Evolutionary conservation across 768 basidiomycete species (phyloP), one percentile per base, ranked within the genome.

Genomic region (Strobilomyces dryophilus): DNA sequence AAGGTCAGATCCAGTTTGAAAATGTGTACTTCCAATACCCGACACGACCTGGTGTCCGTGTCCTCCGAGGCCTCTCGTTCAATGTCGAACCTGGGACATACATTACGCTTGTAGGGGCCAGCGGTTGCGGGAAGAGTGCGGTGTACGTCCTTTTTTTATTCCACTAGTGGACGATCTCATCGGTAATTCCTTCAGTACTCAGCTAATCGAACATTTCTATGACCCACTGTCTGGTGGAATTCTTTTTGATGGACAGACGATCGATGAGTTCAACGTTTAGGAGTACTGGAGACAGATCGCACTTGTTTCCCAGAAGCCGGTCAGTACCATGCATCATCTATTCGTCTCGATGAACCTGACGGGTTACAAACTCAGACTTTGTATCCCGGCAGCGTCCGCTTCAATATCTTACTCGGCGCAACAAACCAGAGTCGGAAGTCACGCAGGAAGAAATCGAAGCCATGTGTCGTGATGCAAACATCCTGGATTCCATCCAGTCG

Each of bases 21-120:
- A 78, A 87, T 56, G 78, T 95, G 27, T 81, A 86, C 65, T 97
- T 98, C 81, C 82, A 89, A 12, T 97, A 97, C 71, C 94, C 94
- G 0, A 90, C 89, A 8, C 78, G 94, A 37, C 88, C 90, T 40
- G 82, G 82, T 60, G 84, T 91, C 14, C 87, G 87, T 45, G 91
- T 98, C 15, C 72, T 98, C 54, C 85, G 89, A 41, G 87, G 83
- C 48, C 75, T 98, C 21, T 83, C 81, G 15, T 65, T 90, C 47
- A 78, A 79, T 35, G 80, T 89, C 27, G 78, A 27, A 27, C 27
- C 27, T 8, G 88, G 88, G 24, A 89, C 85, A 89, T 37, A 27
- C 27, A 8, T 27, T 27, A 8, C 27, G 4, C 27, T 27, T 8
- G 27, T 27, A 4, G 27, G 27, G 29, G 29, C 5, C 29, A 29